These are phyloP conservation scores for Mycena floridula DNA, from an alignment of 768 basidiomycete species.

Conservation along the genomic window DNA sequence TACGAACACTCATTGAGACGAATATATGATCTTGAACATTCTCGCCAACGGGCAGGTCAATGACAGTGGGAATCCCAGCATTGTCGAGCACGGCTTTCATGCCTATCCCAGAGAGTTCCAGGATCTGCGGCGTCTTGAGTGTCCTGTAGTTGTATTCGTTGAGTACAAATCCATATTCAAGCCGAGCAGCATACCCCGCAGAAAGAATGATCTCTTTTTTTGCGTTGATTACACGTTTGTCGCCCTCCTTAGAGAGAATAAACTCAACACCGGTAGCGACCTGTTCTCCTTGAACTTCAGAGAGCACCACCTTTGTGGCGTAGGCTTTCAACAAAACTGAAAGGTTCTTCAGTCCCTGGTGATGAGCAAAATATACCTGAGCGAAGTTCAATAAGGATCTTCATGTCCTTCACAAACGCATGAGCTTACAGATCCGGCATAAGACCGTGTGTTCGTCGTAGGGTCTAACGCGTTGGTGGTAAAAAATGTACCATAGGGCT, in stretches of 20 bases:
- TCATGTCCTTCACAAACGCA: too few species aligned
- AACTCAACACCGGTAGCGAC: conserved; percentile 12
- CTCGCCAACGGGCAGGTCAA: conserved; percentile 34
- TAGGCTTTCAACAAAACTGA: too few species aligned
- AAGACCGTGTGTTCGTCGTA: background rate
- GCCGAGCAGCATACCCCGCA: background rate
- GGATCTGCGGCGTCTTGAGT: conserved; percentile 19
- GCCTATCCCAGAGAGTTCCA: conserved; percentile 19
- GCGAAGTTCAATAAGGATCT: too few species aligned
- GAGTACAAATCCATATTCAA: background rate
- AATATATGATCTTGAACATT: conserved; percentile 36
- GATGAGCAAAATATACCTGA: too few species aligned
- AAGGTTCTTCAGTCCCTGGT: too few species aligned
- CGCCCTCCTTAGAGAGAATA: conserved; percentile 6
- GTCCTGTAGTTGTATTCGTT: conserved; percentile 5
- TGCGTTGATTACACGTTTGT: conserved; percentile 9
- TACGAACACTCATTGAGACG: background rate
- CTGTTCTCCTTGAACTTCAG: too few species aligned
- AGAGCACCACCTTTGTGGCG: too few species aligned
- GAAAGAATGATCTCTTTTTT: conserved; percentile 4
- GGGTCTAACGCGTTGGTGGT: conserved; percentile 1
- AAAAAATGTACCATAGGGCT: background rate
- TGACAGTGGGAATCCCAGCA: background rate
- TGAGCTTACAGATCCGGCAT: background rate
- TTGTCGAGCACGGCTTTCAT: background rate